These are phyloP conservation scores for Plasmodium coatneyi DNA, from an alignment of 169 alveolate species.

Conservation along the genomic window DNA sequence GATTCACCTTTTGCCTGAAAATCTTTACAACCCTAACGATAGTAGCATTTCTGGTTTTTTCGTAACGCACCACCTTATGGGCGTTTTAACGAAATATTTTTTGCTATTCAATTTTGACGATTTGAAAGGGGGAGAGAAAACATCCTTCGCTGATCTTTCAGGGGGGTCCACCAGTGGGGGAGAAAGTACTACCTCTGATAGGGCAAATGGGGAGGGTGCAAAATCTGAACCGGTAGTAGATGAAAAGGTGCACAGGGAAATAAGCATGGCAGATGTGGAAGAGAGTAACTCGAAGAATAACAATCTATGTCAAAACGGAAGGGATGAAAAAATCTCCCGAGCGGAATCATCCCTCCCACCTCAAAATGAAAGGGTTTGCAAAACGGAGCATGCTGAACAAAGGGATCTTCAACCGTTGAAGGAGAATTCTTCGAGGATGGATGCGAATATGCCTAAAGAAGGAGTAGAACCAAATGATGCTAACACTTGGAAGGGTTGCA, in stretches of 20 bases:
- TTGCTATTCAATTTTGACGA: slow-evolving; percentile 62
- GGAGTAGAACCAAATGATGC: not conserved
- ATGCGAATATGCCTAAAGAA: not conserved
- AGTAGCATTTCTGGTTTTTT: slow-evolving; percentile 49
- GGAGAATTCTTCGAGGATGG: not conserved
- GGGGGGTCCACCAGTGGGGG: not conserved
- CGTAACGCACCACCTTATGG: slow-evolving; percentile 73
- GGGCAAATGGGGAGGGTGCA: not conserved
- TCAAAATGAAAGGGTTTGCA: not conserved
- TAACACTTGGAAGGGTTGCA: not conserved
- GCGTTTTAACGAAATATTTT: slow-evolving; percentile 74
- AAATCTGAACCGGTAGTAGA: not conserved
- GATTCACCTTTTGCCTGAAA: slow-evolving; percentile 55
- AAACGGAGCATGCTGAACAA: not conserved
- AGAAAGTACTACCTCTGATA: not conserved
- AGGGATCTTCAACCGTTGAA: not conserved
- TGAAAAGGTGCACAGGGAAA: not conserved
- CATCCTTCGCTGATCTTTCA: not conserved
- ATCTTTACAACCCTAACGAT: slow-evolving; percentile 34
- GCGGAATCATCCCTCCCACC: not conserved
- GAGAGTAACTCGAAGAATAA: too few species aligned
- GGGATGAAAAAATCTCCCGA: not conserved
- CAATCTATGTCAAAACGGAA: not conserved
- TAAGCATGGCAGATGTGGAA: not conserved
- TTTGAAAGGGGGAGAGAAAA: slow-evolving; percentile 2